Base-by-base conservation (phyloP, 495 filamentous ascomycete genomes). In the Aspergillus indologenus region DNA sequence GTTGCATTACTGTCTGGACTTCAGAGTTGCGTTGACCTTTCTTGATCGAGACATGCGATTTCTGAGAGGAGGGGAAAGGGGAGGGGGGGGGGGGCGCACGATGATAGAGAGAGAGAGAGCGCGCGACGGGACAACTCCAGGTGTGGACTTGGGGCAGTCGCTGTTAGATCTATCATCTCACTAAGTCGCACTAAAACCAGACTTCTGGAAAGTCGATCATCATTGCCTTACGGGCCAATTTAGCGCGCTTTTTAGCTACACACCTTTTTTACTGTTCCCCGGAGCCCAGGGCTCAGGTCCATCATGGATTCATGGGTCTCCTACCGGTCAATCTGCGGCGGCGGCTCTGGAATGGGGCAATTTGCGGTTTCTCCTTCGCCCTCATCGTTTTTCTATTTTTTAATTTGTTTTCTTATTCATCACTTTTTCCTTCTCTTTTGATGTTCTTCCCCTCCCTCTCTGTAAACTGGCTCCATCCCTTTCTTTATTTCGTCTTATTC, bases 151-250 rank as follows among this genome's bases (percentile, higher is more conserved):
- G 34, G 12, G 12, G 50, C 57, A 51, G 48, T 43, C 61, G 64
- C 57, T 61, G 63, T 69, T 67, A 75, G 74, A 77, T 77, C 74
- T 75, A 77, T 77, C 72, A 75, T 73, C 73, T 74, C 66, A 71
- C 68, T 70, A 71, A 69, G 57, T 66, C 64, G 48, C 71, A 72
- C 74, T 73, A 72, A 51, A 72, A 71, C 71, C 74, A 77, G 61
- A 68, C 57, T 59, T 70, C 66, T 70, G 71, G 71, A 69, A 69
- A 71, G 64, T 62, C 59, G 71, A 75, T 75, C 69, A 69, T 68
- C 66, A 65, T 66, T 67, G 54, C 71, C 68, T 71, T 70, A 73
- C 64, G 64, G 65, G 65, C 64, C 60, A 64, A 55, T 59, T 72
- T 76, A 75, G 74, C 71, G 67, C 65, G 62, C 57, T 65, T 67